A percentile compares a stretch with the other conserved stretches of the same genome.
These are phyloP conservation scores for Powellomyces hirtus DNA, from an alignment of 192 early-diverging fungal genomes.

Conservation along the genomic window DNA sequence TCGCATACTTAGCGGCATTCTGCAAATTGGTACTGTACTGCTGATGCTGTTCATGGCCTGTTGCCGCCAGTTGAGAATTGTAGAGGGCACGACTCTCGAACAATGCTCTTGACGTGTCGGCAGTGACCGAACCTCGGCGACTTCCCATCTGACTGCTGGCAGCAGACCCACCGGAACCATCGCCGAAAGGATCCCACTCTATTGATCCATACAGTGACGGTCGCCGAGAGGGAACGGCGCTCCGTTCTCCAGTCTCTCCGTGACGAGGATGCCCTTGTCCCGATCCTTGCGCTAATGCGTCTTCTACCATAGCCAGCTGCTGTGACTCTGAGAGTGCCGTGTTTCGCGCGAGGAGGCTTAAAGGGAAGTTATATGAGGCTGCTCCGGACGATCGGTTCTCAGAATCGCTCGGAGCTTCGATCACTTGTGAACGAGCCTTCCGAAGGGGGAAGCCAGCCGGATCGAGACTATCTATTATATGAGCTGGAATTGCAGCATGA, in stretches of 20 bases:
- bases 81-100: not conserved
- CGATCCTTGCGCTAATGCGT: not conserved
- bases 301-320: conserved; percentile 9
- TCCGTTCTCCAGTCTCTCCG: conserved; percentile 41
- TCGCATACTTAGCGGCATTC: not conserved
- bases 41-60: not conserved
- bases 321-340: conserved; percentile 4
- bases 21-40: not conserved
- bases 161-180: conserved; percentile 1
- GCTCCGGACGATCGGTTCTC: not conserved
- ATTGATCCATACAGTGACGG: conserved; percentile 29
- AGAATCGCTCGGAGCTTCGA: not conserved
- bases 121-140: not conserved
- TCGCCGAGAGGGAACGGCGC: conserved; percentile 25
- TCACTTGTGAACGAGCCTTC: conserved; percentile 34
- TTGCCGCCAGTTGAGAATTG: not conserved
- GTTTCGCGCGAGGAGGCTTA: conserved; percentile 16
- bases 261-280: conserved; percentile 34
- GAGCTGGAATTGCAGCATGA: no score
- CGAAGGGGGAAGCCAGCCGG: conserved; percentile 26
- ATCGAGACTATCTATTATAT: no score
- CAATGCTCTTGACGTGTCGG: not conserved
- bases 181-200: conserved; percentile 38
- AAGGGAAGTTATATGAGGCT: conserved; percentile 3
- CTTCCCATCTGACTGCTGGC: not conserved